A percentile compares a stretch with the other conserved stretches of the same genome.
phyloP scores from a whole-genome alignment of 2,329 filamentous ascomycete species.

The Mycosphaerella sp. region DNA sequence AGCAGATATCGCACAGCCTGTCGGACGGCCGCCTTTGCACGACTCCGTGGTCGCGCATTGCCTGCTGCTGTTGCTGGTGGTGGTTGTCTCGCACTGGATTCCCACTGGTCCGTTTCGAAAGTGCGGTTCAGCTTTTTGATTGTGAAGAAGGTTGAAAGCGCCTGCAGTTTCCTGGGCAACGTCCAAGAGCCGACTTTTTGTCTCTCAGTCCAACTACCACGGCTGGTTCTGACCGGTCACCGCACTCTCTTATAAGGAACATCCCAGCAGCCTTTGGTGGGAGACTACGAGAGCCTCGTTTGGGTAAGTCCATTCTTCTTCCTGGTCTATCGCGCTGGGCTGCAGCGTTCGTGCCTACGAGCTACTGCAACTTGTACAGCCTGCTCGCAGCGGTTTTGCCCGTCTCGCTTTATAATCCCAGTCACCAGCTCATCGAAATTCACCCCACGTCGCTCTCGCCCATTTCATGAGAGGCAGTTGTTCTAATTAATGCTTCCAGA shows the following conservation, averaged over 20 bases:
- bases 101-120: neutral
- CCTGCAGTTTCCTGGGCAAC: neutral
- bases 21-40: neutral
- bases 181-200: neutral
- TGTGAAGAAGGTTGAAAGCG: neutral
- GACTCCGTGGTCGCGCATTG: conserved; percentile 1
- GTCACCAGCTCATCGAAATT: neutral
- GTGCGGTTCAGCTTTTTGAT: neutral
- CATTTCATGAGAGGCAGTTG: neutral
- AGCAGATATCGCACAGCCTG: neutral
- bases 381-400: conserved; percentile 5
- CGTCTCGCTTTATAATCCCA: neutral
- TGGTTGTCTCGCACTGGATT: neutral
- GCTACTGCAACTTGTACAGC: conserved; percentile 5
- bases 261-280: neutral
- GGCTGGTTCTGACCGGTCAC: neutral
- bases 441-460: conserved; percentile 5
- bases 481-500: conserved; percentile 3
- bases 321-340: neutral
- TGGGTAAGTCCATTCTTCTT: neutral
- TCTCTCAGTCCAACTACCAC: neutral
- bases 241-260: neutral
- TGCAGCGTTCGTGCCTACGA: conserved; percentile 7
- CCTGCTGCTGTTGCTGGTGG: neutral
- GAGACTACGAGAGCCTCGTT: neutral